Evolutionary conservation across 179 eudicot genomes (phyloP).

Genomic region (Kewa caespitosa): DNA sequence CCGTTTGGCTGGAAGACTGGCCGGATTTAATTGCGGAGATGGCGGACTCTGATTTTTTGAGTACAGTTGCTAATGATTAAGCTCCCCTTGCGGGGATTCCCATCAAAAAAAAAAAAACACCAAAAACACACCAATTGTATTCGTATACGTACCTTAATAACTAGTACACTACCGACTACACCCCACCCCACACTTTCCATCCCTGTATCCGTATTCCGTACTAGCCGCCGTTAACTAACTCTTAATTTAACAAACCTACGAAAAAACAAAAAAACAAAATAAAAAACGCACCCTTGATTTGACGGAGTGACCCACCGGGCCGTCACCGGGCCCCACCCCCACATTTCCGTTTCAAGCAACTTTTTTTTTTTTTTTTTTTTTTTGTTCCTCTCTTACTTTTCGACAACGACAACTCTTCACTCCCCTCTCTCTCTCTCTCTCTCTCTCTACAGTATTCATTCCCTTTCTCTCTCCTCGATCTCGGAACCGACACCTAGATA

Average conservation of each 20-base stretch:
- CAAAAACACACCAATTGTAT: no score
- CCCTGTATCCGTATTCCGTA: no score
- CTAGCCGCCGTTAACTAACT: conserved; percentile 15
- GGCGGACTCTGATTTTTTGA: not conserved
- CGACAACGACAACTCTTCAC: conserved; percentile 15
- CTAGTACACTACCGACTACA: no score
- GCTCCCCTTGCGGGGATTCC: no score
- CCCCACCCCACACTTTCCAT: no score
- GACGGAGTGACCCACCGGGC: conserved; percentile 17
- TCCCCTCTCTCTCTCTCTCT: not conserved
- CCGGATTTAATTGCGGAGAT: not conserved
- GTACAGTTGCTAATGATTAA: not conserved
- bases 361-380: not conserved
- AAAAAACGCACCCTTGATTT: conserved; percentile 3
- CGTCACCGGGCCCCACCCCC: conserved; percentile 8
- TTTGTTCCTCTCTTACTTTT: not conserved
- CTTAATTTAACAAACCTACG: not conserved
- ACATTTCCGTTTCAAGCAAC: conserved; percentile 19
- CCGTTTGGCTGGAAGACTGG: not conserved
- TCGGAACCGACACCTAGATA: not conserved
- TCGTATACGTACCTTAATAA: no score
- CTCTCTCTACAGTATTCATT: not conserved
- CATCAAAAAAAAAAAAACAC: no score
- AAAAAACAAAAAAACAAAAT: conserved; percentile 4
- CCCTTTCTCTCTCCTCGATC: not conserved